Base-by-base conservation (phyloP, 2,329 filamentous ascomycete genomes). In the Sporothrix humicola region DNA sequence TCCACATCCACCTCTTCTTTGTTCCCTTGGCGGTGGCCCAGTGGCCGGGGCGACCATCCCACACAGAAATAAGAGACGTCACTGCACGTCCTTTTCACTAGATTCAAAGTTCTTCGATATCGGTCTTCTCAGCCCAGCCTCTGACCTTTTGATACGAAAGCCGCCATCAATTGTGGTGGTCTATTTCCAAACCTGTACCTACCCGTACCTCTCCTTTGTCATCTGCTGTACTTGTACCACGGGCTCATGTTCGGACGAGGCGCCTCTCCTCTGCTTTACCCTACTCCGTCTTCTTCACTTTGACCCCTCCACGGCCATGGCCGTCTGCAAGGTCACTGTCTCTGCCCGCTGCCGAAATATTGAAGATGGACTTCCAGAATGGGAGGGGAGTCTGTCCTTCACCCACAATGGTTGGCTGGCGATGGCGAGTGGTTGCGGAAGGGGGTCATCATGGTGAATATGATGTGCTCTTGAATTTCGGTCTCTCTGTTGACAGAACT, bases 21-120 rank as follows among this genome's bases (percentile, higher is more conserved):
- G 31, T 31, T 31, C 31, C 31, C 31, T 7, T 37, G 31, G 31
- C 52, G 23, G 56, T 58, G 56, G 23, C 56, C 54, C 56, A 59
- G 26, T 59, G 56, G 26, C 56, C 56, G 56, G 56, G 56, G 26
- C 56, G 56, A 42, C 56, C 56, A 37, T 37, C 26, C 56, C 31
- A 7, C 31, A 5, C 2, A 37, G 31, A 37, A 3, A 37, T 3
- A 26, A 56, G 56, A 37, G 26, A 42, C 26, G 7, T 59, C 56
- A 59, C 26, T 59, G 23, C 26, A 37, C 8, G 12, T 59, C 26
- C 10, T 23, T 59, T 17, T 56, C 52, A 50, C 5, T 15, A 17
- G 2, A 23, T 26, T 10, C 52, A 13, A 20, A 26, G 23, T 56
- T 56, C 2, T 37, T 59, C 26, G 26, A 42, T 3, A 13, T 59